phyloP scores from a whole-genome alignment of 257 asterid genomes.

The Orobanche coerulescens region DNA sequence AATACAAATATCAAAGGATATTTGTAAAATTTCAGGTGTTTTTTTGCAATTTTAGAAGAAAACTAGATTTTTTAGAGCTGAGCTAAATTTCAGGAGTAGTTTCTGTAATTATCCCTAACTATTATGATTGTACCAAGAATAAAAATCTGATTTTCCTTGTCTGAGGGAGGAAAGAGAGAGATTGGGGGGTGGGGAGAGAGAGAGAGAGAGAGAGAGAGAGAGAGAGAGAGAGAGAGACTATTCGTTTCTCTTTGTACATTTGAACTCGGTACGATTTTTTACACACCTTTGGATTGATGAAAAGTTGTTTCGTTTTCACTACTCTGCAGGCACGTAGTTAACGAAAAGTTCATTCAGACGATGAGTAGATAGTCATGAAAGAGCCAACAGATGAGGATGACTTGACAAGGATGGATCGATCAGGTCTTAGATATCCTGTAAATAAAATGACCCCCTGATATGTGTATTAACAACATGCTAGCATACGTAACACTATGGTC shows the following conservation, averaged over 20 bases:
- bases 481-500: conserved; percentile 4
- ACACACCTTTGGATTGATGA: not conserved
- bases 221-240: not conserved
- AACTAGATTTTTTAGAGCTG: too few species aligned
- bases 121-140: too few species aligned
- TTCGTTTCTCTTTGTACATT: not conserved
- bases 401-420: not conserved
- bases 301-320: not conserved
- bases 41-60: too few species aligned
- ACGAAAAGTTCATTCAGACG: not conserved
- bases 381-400: conserved; percentile 12
- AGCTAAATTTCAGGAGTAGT: not conserved
- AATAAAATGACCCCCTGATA: conserved; percentile 3
- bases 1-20: not conserved
- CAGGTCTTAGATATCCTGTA: conserved; percentile 18
- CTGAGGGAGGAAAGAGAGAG: not conserved
- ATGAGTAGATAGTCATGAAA: conserved; percentile 8
- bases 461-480: conserved; percentile 12
- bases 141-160: not conserved
- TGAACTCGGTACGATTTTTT: not conserved
- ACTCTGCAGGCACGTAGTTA: conserved; percentile 8
- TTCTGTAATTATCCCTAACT: not conserved
- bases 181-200: too few species aligned
- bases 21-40: too few species aligned
- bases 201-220: not conserved